Evolutionary conservation across 192 early-diverging fungal genomes (phyloP), one percentile per base, ranked within the genome.

Genomic region (Oehlia diaphana): DNA sequence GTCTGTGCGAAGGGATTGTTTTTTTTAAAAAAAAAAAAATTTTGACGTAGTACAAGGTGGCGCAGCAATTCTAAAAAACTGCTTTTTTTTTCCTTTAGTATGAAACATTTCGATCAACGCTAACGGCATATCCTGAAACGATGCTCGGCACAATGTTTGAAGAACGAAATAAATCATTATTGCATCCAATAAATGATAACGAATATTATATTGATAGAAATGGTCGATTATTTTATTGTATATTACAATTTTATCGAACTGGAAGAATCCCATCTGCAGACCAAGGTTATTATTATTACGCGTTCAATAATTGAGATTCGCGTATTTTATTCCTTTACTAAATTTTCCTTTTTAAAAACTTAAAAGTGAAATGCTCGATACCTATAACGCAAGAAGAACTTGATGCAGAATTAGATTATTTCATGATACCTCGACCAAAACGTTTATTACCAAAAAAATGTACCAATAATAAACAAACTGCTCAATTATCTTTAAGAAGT

Each of bases 231-330:
- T 76, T 76, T 62, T 47, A 63, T 39, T 76, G 12, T 26, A 64
- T 76, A 39, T 44, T 76, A 64, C 58, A 76, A 64, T 76, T 76
- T 64, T 76, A 76, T 76, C 58, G 74, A 64, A 76, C 62, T 1
- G 61, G 74, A 35, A 76, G 42, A 39, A 28, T 76, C 6, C 74
- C 74, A 44, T 42, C 21, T 0, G n/a, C 63, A 42, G 74, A 76
- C 33, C 39, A 76, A 76, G 58, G 74, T 76, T 39, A 31, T 1
- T 62, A 39, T 35, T 31, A 26, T 42, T 70, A 39, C 37, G 37
- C 33, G 16, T 16, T 69, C 28, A 2, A 21, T 21, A 4, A 42
- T n/a, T 21, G 6, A 3, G 8, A 19, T 69, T 37, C 16, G 6
- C 19, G 10, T 37, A 37, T 37, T 37, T 37, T 37, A 16, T 12